A percentile compares a stretch with the other conserved stretches of the same genome.
Conservation (phyloP, 192 early-diverging fungal genomes). For the Backusella parvicylindrica region DNA sequence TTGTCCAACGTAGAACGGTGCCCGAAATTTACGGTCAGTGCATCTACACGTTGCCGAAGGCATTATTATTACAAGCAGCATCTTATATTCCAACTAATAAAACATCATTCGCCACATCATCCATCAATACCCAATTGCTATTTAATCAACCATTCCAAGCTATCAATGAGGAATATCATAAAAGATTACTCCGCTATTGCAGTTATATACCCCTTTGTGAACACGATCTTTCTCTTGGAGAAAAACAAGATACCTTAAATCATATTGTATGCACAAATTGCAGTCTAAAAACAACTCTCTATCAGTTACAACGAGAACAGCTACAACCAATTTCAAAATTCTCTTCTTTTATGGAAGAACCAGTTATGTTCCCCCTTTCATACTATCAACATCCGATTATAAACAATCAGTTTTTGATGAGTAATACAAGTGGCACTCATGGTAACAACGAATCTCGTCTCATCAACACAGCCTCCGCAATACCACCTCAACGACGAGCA, state of each 20-base stretch:
- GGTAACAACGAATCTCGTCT: not conserved
- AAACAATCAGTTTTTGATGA: not conserved
- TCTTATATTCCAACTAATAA: slow-evolving; percentile 19
- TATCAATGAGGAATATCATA: not conserved
- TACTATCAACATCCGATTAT: not conserved
- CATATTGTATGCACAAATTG: not conserved
- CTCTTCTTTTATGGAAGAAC: not conserved
- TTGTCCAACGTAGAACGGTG: slow-evolving; percentile 5
- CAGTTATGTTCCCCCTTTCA: slow-evolving; percentile 7
- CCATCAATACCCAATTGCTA: not conserved
- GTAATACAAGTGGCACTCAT: not conserved
- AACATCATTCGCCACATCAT: not conserved
- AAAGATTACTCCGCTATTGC: slow-evolving; percentile 12
- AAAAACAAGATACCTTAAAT: not conserved
- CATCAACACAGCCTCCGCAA: not conserved
- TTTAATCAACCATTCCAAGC: not conserved
- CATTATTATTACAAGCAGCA: slow-evolving; percentile 20
- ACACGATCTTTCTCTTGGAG: slow-evolving; percentile 4
- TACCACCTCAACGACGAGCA: not conserved
- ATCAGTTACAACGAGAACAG: not conserved
- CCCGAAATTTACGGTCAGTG: not conserved
- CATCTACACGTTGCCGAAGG: slow-evolving; percentile 18
- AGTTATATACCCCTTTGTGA: not conserved
- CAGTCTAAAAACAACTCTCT: not conserved
- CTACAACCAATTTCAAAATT: not conserved